These are phyloP conservation scores for Cornus suecica DNA, from an alignment of 148 eudicot genomes.

Conservation along the genomic window DNA sequence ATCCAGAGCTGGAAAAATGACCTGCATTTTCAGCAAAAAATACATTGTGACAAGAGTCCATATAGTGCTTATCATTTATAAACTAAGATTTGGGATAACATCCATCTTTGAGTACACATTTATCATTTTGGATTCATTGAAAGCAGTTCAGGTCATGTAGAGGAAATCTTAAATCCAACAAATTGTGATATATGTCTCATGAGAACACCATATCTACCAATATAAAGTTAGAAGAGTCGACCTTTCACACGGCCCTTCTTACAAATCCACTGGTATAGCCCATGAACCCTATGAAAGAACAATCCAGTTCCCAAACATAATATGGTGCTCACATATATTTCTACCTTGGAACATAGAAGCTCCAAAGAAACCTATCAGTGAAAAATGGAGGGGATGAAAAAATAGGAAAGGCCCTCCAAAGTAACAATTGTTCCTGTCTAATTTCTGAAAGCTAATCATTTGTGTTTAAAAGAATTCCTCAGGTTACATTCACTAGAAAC, in stretches of 20 bases:
- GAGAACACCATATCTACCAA: background rate
- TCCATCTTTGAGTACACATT: background rate
- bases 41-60: background rate
- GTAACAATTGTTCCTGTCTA: too few species aligned
- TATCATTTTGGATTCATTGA: background rate
- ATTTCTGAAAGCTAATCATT: too few species aligned
- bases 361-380: background rate
- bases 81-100: background rate
- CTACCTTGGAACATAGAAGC: background rate
- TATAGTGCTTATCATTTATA: background rate
- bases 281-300: background rate
- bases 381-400: too few species aligned
- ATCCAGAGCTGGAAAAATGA: constrained; percentile 96
- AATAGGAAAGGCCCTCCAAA: too few species aligned
- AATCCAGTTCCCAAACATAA: background rate
- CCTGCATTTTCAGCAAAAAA: constrained; percentile 40
- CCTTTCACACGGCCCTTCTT: background rate
- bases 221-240: background rate
- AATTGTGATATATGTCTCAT: background rate
- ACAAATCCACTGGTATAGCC: background rate
- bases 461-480: too few species aligned
- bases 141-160: background rate
- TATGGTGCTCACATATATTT: background rate
- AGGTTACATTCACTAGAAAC: too few species aligned
- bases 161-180: background rate